Evolutionary conservation across 306 rosid genomes (phyloP).

Genomic region (Lagenaria siceraria): DNA sequence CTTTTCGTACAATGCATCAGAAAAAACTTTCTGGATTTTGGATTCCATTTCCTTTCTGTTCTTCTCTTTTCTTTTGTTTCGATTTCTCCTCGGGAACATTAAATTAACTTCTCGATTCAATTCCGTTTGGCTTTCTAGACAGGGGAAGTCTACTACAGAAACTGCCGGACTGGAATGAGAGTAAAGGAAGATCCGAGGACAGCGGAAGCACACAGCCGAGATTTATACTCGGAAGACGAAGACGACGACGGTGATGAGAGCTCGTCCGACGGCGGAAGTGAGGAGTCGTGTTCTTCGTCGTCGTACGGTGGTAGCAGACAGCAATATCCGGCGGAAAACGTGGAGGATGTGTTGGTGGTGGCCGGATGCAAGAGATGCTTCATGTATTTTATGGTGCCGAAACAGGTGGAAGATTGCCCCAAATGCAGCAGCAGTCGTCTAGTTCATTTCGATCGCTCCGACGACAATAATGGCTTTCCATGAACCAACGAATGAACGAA

Average conservation of each 20-base stretch:
- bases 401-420: constrained; percentile 72
- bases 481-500: neutral
- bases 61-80: neutral
- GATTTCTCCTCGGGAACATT: neutral
- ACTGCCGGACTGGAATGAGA: constrained; percentile 94
- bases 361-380: constrained; percentile 95
- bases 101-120: neutral
- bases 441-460: constrained; percentile 51
- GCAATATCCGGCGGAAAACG: constrained; percentile 6
- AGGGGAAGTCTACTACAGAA: constrained; percentile 89
- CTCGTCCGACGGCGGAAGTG: constrained; percentile 45
- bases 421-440: constrained; percentile 68
- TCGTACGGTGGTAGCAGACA: constrained; percentile 17
- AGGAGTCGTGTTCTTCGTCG: constrained; percentile 68
- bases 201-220: constrained; percentile 17
- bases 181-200: constrained; percentile 83
- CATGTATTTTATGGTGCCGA: constrained; percentile 98
- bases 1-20: neutral
- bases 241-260: constrained; percentile 15
- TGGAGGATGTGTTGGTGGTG: constrained; percentile 71
- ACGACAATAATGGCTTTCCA: constrained; percentile 10
- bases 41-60: neutral
- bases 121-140: constrained; percentile 32
- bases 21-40: neutral
- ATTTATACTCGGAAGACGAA: constrained; percentile 39